Percentiles rank a stretch among this genome's conserved stretches.
Conservation (phyloP, 768 basidiomycete genomes). For the Myochromella boudieri region DNA sequence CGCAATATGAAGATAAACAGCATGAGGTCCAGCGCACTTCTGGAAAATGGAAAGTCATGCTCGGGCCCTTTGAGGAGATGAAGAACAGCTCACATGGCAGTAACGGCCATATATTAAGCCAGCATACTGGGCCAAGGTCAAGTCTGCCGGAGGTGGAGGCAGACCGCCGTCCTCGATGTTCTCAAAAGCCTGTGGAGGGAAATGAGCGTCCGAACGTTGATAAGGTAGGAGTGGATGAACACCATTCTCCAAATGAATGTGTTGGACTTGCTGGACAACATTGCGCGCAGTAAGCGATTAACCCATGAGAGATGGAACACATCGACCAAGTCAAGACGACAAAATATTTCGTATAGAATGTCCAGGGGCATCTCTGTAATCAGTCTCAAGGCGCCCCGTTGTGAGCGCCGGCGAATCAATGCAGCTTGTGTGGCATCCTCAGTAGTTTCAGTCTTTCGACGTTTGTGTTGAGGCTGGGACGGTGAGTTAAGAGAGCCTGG, state of each 20-base stretch:
- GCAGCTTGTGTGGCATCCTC: no score
- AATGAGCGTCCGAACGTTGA: not conserved
- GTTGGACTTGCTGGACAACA: not conserved
- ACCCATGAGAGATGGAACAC: not conserved
- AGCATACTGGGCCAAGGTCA: not conserved
- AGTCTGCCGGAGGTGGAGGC: not conserved
- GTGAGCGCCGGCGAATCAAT: no score
- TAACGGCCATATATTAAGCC: not conserved
- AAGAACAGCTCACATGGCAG: not conserved
- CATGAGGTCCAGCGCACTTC: not conserved
- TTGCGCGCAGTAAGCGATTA: not conserved
- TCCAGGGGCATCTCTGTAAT: conserved; percentile 3
- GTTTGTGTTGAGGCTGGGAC: no score
- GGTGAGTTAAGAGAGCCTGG: no score
- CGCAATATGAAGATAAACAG: not conserved
- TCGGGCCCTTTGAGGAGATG: not conserved
- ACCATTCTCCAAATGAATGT: not conserved
- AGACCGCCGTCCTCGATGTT: not conserved
- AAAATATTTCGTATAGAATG: not conserved
- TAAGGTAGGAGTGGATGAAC: not conserved
- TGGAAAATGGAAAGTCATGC: not conserved
- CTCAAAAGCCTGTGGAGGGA: not conserved
- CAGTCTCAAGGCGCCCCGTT: no score
- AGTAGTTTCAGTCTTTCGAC: no score
- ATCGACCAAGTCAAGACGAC: not conserved